Evolutionary conservation across 129 eudicot species (phyloP).

Genomic region (Ambrosia trifida): DNA sequence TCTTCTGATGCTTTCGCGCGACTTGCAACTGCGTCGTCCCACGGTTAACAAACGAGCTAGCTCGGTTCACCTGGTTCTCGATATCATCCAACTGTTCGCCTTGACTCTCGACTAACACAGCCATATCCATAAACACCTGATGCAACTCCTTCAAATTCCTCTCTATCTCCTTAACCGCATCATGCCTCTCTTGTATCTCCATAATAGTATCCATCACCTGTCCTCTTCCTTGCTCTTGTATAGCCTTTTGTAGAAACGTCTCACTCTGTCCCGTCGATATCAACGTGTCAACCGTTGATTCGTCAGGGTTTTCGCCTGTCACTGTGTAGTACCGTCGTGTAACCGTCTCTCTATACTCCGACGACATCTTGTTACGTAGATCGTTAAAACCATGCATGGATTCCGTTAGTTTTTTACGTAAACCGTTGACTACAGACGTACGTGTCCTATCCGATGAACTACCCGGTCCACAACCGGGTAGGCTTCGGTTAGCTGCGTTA

Average conservation of each 20-base stretch:
- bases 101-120: slow-evolving; percentile 72
- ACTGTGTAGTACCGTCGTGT: slow-evolving; percentile 78
- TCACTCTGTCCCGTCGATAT: slow-evolving; percentile 83
- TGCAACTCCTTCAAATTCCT: slow-evolving; percentile 71
- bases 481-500: slow-evolving; percentile 66
- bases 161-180: slow-evolving; percentile 73
- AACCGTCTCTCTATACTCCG: slow-evolving; percentile 81
- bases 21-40: slow-evolving; percentile 61
- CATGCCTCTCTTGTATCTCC: slow-evolving; percentile 87
- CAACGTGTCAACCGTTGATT: slow-evolving; percentile 46
- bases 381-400: slow-evolving; percentile 62
- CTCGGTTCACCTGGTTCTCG: slow-evolving; percentile 65
- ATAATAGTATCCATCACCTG: slow-evolving; percentile 78
- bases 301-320: slow-evolving; percentile 83
- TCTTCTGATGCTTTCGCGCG: slow-evolving; percentile 75
- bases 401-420: slow-evolving; percentile 62
- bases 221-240: slow-evolving; percentile 84
- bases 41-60: slow-evolving; percentile 59
- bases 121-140: slow-evolving; percentile 91
- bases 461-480: slow-evolving; percentile 89
- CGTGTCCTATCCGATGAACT: slow-evolving; percentile 80
- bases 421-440: slow-evolving; percentile 70
- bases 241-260: slow-evolving; percentile 73
- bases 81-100: slow-evolving; percentile 83
- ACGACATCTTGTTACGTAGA: slow-evolving; percentile 51